These are phyloP conservation scores for Raphanus sativus DNA, from an alignment of 345 rosid species.

Conservation along the genomic window DNA sequence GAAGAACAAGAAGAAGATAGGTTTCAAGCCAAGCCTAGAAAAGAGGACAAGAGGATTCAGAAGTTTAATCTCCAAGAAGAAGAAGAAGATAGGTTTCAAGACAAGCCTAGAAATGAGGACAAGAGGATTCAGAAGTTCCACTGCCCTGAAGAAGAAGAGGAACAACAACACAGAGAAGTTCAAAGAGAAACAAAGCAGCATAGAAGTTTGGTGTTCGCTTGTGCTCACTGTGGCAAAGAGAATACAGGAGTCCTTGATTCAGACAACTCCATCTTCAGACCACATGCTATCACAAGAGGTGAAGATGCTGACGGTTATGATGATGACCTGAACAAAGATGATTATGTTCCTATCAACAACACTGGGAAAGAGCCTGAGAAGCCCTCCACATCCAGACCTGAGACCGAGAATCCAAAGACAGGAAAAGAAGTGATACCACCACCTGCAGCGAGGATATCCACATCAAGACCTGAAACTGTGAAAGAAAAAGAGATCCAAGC, in stretches of 20 bases:
- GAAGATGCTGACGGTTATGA: not conserved
- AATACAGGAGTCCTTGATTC: constrained; percentile 16
- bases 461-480: not conserved
- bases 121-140: constrained; percentile 2
- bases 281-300: constrained; percentile 10
- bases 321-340: constrained; percentile 27
- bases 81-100: constrained; percentile 10
- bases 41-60: constrained; percentile 1
- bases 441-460: not conserved
- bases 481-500: constrained; percentile 9
- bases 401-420: not conserved
- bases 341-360: constrained; percentile 19
- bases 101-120: constrained; percentile 7
- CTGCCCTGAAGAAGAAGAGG: constrained; percentile 16
- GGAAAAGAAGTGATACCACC: constrained; percentile 5
- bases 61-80: not conserved
- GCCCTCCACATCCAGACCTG: constrained; percentile 21
- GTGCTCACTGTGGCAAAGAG: constrained; percentile 34
- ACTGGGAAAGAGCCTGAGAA: constrained; percentile 10
- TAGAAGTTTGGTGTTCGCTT: constrained; percentile 4
- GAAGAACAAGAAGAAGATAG: constrained; percentile 19
- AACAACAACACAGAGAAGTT: not conserved
- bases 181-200: not conserved
- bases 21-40: constrained; percentile 7
- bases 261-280: constrained; percentile 4